Base-by-base conservation (phyloP, 2,329 filamentous ascomycete genomes). In the Exophiala xenobiotica region DNA sequence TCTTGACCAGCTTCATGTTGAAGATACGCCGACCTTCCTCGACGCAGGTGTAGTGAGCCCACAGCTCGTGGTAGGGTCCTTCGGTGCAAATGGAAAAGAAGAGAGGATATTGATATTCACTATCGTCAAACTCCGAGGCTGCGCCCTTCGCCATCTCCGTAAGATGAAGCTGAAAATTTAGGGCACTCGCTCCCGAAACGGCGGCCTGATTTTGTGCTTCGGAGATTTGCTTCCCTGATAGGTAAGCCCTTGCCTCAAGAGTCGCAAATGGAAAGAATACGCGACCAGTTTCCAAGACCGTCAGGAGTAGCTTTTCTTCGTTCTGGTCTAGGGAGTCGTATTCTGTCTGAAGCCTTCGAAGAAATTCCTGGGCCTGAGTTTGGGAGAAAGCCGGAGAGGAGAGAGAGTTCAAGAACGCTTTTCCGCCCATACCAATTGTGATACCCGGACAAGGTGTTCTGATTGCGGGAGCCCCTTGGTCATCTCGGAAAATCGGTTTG, bases 11-110 rank as follows among this genome's bases (percentile, higher is more conserved):
- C 37, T 43, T 48, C 53, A 39, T 38, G 8, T 52, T 40, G 44
- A 55, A 55, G 4, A 14, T 52, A 24, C 49, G 53, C 18, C 31
- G n/a, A 37, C 24, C 44, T 5, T 40, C 49, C 23, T 56, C 44
- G 24, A 49, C 26, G 14, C 8, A 11, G 18, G 53, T 56, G 5
- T 41, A 52, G 46, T 64, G 58, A 33, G 44, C 49, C 57, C 50
- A 64, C 48, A 64, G 56, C 61, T 62, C 55, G 39, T 61, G 55
- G 49, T 56, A 42, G 22, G 61, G 61, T 33, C 61, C 59, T 49
- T 63, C 22, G 14, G 56, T 64, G 42, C 33, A 54, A 46, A 64
- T 60, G 33, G 61, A 54, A 49, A 64, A 64, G 49, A 62, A 57
- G 22, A 64, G 49, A 3, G 47, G 59, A 29, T 49, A 29, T 48